Evolutionary conservation across 805 yeast genomes (phyloP), one percentile per base, ranked within the genome.

Genomic region (Myxozyma neglecta): DNA sequence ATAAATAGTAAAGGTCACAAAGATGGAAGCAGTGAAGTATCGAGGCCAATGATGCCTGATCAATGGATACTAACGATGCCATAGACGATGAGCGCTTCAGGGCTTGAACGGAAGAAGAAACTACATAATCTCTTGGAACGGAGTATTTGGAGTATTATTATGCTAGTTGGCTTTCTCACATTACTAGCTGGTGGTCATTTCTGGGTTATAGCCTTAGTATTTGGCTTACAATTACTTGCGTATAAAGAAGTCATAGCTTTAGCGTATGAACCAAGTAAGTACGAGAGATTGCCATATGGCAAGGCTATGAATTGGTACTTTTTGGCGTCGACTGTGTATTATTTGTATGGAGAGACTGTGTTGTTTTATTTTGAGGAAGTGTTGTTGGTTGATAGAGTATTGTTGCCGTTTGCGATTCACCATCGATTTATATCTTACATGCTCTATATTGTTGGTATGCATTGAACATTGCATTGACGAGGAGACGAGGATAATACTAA

Each of bases 131-230:
- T 94, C 71, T 73, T 90, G 51, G 89, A 91, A 32, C 84, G 99
- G 68, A 87, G 98, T 1, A 79, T 89, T 53, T 94, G 98, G 98
- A 88, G 97, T 0, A 75, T 94, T 69, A 90, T 93, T 10, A 92
- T 94, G 97, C 86, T 94, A 61, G 74, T 79, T 14, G 85, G 84
- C 7, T 87, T 91, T 74, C 83, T 90, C 63, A 76, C 81, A 43
- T 79, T 88, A 34, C 77, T 92, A 52, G 85, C 88, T 32, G 83
- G 92, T 11, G 99, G 99, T 44, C 98, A 92, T 72, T 77, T 88
- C 58, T 85, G 92, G 80, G 82, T 91, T 56, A 88, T 91, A 57
- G 73, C 83, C 6, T 77, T 89, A 63, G 90, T 93, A 52, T 77
- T 88, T 46, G 70, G 85, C 6, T 82, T 90, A 62, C 97, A 93